Base-by-base conservation (phyloP, 1,284 basidiomycete genomes). In the Ceratobasidium sp. region DNA sequence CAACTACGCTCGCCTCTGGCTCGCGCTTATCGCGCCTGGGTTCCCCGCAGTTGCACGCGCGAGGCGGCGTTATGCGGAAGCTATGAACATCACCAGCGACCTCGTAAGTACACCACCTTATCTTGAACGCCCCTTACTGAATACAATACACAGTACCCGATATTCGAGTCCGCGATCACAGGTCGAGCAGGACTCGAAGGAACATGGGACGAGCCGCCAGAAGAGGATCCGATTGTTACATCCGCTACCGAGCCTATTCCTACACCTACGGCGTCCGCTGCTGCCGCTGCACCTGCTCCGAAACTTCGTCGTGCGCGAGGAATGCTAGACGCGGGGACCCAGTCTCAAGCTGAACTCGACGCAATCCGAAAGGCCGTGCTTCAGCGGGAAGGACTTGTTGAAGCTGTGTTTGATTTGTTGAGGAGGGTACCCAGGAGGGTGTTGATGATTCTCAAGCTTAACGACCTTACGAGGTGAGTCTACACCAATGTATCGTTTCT, bases 91-190 rank as follows among this genome's bases (percentile, higher is more conserved):
- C 74, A 90, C 89, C 11, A 89, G 91, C 57, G 93, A 95, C 72
- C 85, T 96, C 77, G 94, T 95, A 77, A 75, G 88, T 82, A 11
- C 47, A 59, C 50, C 28, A 16, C 54, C 55, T 76, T 62, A 35
- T 43, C 44, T 71, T 38, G 11, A 38, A 4, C 35, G 6, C 8
- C 30, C n/a, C 38, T 43, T 59, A 26, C 49, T 41, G 58, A 71
- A 35, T 49, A 63, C 74, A 43, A 44, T 3, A 32, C 26, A 11
- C 74, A 93, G 90, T 93, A 94, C 78, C 89, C 91, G 32, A 85
- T 93, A 11, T 95, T 98, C 75, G 94, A 98, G 81, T 93, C 94
- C 52, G 96, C 95, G 5, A 89, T 96, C 64, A 92, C 91, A 0
- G 89, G 64, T 28, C 50, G 64, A 28, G 64, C 64, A n/a, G 64